A percentile compares a stretch with the other conserved stretches of the same genome.
Conservation (phyloP, 2,329 filamentous ascomycete genomes). For the Pezicula carpinea region DNA sequence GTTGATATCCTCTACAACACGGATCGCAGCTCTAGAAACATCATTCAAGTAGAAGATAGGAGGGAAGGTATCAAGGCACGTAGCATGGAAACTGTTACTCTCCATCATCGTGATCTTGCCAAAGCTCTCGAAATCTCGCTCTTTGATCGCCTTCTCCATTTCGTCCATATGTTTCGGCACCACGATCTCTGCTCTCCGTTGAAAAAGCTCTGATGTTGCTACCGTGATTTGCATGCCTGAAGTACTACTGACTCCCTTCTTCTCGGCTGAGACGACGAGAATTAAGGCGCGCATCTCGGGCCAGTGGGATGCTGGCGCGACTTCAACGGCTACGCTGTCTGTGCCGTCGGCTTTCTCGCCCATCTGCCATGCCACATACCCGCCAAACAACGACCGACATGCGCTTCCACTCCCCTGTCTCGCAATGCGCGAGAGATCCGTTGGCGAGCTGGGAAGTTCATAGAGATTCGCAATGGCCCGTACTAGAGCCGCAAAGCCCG, state of each 20-base stretch:
- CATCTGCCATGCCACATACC: slow-evolving; percentile 92
- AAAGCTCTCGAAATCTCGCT: slow-evolving; percentile 79
- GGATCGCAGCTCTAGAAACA: slow-evolving; percentile 78
- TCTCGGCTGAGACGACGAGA: slow-evolving; percentile 85
- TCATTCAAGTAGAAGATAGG: slow-evolving; percentile 99
- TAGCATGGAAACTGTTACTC: slow-evolving; percentile 95
- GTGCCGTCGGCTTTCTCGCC: slow-evolving; percentile 71
- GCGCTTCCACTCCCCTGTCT: slow-evolving; percentile 93
- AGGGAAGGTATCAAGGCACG: slow-evolving; percentile 89
- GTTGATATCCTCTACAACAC: slow-evolving; percentile 88
- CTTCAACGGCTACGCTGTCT: slow-evolving; percentile 83
- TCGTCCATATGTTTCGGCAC: slow-evolving; percentile 78
- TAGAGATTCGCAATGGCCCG: slow-evolving; percentile 91
- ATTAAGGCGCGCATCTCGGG: slow-evolving; percentile 90
- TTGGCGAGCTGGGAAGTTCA: slow-evolving; percentile 72
- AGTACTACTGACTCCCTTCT: slow-evolving; percentile 92
- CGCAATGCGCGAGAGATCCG: slow-evolving; percentile 82
- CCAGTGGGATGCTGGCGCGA: slow-evolving; percentile 88
- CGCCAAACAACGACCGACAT: slow-evolving; percentile 88
- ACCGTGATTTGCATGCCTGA: slow-evolving; percentile 98
- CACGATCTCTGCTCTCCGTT: slow-evolving; percentile 66
- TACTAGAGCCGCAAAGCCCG: slow-evolving; percentile 67
- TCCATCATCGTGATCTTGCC: slow-evolving; percentile 93
- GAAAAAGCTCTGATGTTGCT: slow-evolving; percentile 82
- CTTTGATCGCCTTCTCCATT: slow-evolving; percentile 78